Evolutionary conservation across 768 basidiomycete genomes (phyloP), one percentile per base, ranked within the genome.

Genomic region (Podaxis sp.): DNA sequence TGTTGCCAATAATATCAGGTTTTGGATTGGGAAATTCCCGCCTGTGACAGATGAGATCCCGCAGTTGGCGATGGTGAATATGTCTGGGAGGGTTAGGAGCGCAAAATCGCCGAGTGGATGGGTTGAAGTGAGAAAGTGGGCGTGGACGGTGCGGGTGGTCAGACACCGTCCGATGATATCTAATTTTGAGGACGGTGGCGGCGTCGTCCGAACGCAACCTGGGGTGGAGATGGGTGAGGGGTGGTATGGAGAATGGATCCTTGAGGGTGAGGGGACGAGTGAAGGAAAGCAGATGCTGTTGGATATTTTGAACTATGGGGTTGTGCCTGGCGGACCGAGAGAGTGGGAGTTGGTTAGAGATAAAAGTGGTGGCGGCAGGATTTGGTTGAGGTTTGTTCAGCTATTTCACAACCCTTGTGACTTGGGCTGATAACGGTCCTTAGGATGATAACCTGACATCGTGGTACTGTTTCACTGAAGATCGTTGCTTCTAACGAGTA

Each of bases 261-360:
- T 93, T n/a, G 89, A 93, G 72, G 87, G 84, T 1, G 89, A 90
- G 59, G 92, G 90, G 0, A 93, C 90, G 17, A 77, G 74, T 36
- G 89, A 90, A 70, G 89, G 87, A 4, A 77, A 82, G 51, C 78
- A 83, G 70, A 70, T 76, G 2, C 71, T 91, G 46, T 63, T 88
- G n/a, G 80, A 86, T 64, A 86, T 85, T 67, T 73, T 89, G 12
- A 69, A 73, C 2, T n/a, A 57, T 24, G 33, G 54, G 0, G 9
- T 57, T 30, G 54, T 63, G 8, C 55, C 61, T 22, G 81, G 82
- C 0, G 76, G 74, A 0, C 65, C 63, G 19, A 63, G 72, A 55
- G 72, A 75, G 57, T 81, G 81, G 87, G 84, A 89, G 72, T 68
- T 90, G 17, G 77, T 87, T 22, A 79, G 85, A 62, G 88, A 89